Conservation (phyloP, 495 filamentous ascomycete species). For the Bryoglossum gracile region DNA sequence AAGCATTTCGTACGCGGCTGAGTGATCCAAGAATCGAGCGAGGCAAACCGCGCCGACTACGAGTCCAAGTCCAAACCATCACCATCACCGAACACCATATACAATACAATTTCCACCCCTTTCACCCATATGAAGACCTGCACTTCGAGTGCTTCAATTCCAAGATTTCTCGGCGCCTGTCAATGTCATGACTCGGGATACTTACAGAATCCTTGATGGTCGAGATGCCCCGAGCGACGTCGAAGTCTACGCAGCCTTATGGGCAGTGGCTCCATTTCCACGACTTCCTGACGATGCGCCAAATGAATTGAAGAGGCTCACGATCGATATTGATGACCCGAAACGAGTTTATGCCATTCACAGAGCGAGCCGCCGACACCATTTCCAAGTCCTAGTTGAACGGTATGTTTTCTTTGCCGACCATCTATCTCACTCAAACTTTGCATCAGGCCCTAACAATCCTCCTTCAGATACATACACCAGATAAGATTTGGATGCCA, state of each 20-base stretch:
- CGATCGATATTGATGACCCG: slow-evolving; percentile 44
- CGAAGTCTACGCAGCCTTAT: slow-evolving; percentile 39
- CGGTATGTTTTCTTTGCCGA: slow-evolving; percentile 36
- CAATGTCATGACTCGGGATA: slow-evolving; percentile 50
- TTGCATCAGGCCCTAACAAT: too few relatives aligned
- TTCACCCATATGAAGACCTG: background rate
- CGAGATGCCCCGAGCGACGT: slow-evolving; percentile 18
- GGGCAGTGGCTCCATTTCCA: slow-evolving; percentile 44
- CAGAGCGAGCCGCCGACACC: slow-evolving; percentile 42
- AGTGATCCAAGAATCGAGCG: background rate
- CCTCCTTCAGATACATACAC: slow-evolving; percentile 59
- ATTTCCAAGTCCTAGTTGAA: slow-evolving; percentile 47
- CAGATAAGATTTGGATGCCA: slow-evolving; percentile 82
- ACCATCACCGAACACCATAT: background rate
- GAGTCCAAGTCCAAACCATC: too few relatives aligned
- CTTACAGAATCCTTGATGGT: slow-evolving; percentile 33
- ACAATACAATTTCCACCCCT: background rate
- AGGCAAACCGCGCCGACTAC: too few relatives aligned
- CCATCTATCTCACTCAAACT: too few relatives aligned
- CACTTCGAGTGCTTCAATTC: background rate
- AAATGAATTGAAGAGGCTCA: slow-evolving; percentile 39
- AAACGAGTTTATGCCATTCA: slow-evolving; percentile 45
- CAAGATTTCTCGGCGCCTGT: background rate
- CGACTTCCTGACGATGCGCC: slow-evolving; percentile 46
- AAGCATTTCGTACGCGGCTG: background rate